Evolutionary conservation across 352 stramenopile genomes (phyloP).

Genomic region (Paralagenidium karlingii): DNA sequence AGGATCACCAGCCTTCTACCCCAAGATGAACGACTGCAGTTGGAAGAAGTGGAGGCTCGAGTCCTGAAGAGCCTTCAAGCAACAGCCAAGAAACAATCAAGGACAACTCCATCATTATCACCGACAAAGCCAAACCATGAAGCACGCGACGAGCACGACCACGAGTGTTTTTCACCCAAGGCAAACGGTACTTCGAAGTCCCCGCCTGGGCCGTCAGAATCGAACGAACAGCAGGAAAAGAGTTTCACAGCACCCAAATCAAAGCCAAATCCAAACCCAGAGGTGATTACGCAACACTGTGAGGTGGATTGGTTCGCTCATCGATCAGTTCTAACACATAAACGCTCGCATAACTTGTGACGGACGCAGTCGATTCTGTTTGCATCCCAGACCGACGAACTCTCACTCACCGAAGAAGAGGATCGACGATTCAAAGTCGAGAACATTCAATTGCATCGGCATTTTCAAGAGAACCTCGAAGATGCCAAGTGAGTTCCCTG

Average conservation of each 20-base stretch:
- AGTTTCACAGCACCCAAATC: too few species aligned
- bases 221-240: too few species aligned
- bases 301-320: constrained; percentile 1
- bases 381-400: constrained; percentile 26
- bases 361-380: constrained; percentile 16
- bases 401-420: constrained; percentile 48
- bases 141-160: too few species aligned
- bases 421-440: constrained; percentile 44
- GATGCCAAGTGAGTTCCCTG: constrained; percentile 49
- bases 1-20: constrained; percentile 35
- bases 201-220: background rate
- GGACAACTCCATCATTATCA: background rate
- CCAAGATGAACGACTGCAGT: constrained; percentile 31
- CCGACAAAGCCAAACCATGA: background rate
- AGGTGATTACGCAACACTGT: background rate
- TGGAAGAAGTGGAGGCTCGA: constrained; percentile 36
- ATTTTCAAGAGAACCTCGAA: constrained; percentile 79
- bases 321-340: constrained; percentile 2
- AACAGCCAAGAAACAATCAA: constrained; percentile 10
- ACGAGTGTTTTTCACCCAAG: too few species aligned
- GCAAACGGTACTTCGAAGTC: background rate
- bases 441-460: constrained; percentile 63
- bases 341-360: too few species aligned
- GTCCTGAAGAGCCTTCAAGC: constrained; percentile 18
- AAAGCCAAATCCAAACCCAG: background rate